These are phyloP conservation scores for Backusella circina DNA, from an alignment of 192 early-diverging fungal genomes.

Conservation along the genomic window DNA sequence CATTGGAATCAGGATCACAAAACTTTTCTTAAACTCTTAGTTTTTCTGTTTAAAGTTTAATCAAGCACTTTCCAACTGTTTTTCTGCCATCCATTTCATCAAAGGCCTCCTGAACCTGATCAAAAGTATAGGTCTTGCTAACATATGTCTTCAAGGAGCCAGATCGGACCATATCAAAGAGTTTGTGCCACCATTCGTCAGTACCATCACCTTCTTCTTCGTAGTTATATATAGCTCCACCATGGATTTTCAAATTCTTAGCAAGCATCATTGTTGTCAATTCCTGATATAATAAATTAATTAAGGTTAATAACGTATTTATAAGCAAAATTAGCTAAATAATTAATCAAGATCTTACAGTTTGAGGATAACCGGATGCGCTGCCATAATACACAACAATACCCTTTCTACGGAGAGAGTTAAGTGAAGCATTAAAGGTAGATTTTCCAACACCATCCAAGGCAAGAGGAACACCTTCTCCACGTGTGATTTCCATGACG, in stretches of 20 bases:
- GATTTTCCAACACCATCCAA: conserved; percentile 92
- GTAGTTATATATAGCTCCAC: conserved; percentile 48
- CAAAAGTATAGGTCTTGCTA: conserved; percentile 70
- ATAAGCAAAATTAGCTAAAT: neutral
- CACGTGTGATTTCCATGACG: conserved; percentile 71
- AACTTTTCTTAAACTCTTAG: neutral
- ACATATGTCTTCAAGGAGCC: conserved; percentile 64
- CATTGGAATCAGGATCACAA: neutral
- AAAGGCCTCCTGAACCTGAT: conserved; percentile 72
- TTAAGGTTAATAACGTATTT: neutral
- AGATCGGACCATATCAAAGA: conserved; percentile 58
- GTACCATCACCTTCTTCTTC: conserved; percentile 64
- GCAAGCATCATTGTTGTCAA: conserved; percentile 5
- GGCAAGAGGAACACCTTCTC: conserved; percentile 74
- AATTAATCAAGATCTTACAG: conserved; percentile 38
- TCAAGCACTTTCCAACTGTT: conserved; percentile 68
- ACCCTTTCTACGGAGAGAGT: conserved; percentile 61
- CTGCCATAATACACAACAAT: conserved; percentile 86
- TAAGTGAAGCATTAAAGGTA: conserved; percentile 74
- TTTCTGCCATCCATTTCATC: conserved; percentile 66
- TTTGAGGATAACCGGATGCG: conserved; percentile 75
- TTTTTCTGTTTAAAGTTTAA: conserved; percentile 30
- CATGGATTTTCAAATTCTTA: conserved; percentile 35
- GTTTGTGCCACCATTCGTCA: conserved; percentile 47
- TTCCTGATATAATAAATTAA: neutral